Base-by-base conservation (phyloP, 2,329 filamentous ascomycete genomes). In the Pseudogymnoascus sp. region DNA sequence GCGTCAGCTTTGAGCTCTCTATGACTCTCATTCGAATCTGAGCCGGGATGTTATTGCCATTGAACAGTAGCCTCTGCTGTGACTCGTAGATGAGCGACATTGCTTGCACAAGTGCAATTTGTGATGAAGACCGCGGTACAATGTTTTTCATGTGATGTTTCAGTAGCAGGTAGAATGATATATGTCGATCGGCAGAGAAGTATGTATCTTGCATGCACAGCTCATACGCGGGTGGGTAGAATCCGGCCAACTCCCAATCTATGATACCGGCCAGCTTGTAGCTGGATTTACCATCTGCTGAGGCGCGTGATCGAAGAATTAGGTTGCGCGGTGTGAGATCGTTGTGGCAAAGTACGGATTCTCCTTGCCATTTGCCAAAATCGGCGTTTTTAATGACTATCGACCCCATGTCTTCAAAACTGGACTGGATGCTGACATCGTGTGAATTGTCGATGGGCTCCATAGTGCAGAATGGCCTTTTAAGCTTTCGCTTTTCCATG, bases 281-380 rank as follows among this genome's bases (percentile, higher is more conserved):
- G 19, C 62, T 62, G 11, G 59, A 66, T 60, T 65, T 63, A 16
- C 60, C 62, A 56, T 50, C 60, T 42, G 37, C 61, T 47, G 50
- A 62, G 59, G 24, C 26, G 26, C 21, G 24, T 61, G 61, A 61
- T 61, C 33, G 33, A 44, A 65, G 61, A 38, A 66, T 69, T 42
- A 69, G 38, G 21, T 69, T 69, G 65, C 65, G 62, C 38, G 67
- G 65, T 33, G 21, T 68, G 44, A 65, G 65, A 61, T 69, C 65
- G 64, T 69, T 69, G 63, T 69, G 67, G 67, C 67, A 69, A 59
- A 69, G 56, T 10, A 69, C 66, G 31, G 67, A 67, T 68, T 69
- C 67, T 62, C 35, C 44, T 47, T 64, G 60, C 67, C 67, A 68
- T 61, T 67, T 63, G 7, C 65, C 64, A 29, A 68, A 67, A 31